A percentile compares a stretch with the other conserved stretches of the same genome.
Evolutionary conservation across 2,329 filamentous ascomycete species (phyloP).

Genomic region (Cryphonectria parasitica): DNA sequence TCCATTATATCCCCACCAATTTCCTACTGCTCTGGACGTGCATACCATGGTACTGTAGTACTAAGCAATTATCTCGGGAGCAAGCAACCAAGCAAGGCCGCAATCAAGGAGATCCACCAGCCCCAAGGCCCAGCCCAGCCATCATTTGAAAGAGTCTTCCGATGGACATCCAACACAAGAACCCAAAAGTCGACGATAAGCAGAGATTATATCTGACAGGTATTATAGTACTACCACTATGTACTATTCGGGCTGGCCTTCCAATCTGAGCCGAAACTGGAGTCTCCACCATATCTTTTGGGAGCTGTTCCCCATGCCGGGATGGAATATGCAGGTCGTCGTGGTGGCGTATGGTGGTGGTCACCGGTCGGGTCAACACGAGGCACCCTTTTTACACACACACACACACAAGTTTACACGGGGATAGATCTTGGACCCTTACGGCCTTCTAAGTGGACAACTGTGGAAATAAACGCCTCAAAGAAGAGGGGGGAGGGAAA

Average conservation of each 20-base stretch:
- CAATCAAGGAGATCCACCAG: background rate
- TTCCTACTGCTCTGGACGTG: background rate
- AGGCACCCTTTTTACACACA: background rate
- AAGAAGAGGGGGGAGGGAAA: background rate
- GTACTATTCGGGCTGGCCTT: slow-evolving; percentile 15
- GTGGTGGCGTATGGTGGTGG: background rate
- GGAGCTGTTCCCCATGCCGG: background rate
- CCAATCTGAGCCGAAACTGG: background rate
- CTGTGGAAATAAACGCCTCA: background rate
- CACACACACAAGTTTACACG: background rate
- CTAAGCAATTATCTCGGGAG: background rate
- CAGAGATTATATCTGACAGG: background rate
- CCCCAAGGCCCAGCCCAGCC: background rate
- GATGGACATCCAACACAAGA: background rate
- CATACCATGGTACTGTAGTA: background rate
- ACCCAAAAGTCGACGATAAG: background rate
- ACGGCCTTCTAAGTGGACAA: background rate
- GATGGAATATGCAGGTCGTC: background rate
- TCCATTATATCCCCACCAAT: background rate
- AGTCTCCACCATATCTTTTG: slow-evolving; percentile 8
- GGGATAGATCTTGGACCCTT: background rate
- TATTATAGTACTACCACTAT: background rate
- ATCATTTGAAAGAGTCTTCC: background rate
- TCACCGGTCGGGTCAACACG: background rate
- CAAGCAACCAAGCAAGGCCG: background rate